A percentile compares a stretch with the other conserved stretches of the same genome.
Conservation (phyloP, 1,139 yeast genomes). For the Candida sp. region DNA sequence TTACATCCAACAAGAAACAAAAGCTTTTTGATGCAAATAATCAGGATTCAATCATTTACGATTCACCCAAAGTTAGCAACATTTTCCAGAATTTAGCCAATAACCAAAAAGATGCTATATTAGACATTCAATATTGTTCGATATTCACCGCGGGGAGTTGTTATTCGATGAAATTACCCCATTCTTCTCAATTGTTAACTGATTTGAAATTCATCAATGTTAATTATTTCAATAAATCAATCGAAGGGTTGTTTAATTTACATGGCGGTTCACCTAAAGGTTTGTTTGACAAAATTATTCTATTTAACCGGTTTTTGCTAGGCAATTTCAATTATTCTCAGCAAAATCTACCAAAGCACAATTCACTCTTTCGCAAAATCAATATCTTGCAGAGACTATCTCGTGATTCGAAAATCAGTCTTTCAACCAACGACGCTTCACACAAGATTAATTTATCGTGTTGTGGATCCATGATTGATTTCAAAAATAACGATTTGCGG, state of each 20-base stretch:
- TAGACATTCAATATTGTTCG: constrained; percentile 16
- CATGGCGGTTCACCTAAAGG: constrained; percentile 1
- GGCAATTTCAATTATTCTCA: constrained; percentile 6
- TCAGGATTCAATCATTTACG: background rate
- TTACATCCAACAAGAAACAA: constrained; percentile 5
- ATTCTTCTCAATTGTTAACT: constrained; percentile 3
- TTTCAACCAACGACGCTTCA: background rate
- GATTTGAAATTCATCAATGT: constrained; percentile 9
- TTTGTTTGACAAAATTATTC: constrained; percentile 9
- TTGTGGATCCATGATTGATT: constrained; percentile 33
- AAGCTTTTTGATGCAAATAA: background rate
- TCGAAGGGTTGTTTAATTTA: constrained; percentile 8
- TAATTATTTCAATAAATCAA: constrained; percentile 3
- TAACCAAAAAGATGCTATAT: constrained; percentile 15
- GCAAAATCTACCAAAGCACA: constrained; percentile 7
- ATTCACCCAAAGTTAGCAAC: constrained; percentile 1
- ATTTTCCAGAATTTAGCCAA: constrained; percentile 3
- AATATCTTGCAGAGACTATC: constrained; percentile 11
- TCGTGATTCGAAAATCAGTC: constrained; percentile 7
- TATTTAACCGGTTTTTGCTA: constrained; percentile 12
- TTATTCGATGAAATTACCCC: constrained; percentile 4
- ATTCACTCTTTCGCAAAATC: constrained; percentile 10
- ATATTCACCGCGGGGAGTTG: constrained; percentile 12
- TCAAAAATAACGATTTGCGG: constrained; percentile 33
- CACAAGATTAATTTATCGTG: constrained; percentile 10